These are phyloP conservation scores for Macrophomina phaseolina DNA, from an alignment of 2,329 filamentous ascomycete genomes.

Conservation along the genomic window DNA sequence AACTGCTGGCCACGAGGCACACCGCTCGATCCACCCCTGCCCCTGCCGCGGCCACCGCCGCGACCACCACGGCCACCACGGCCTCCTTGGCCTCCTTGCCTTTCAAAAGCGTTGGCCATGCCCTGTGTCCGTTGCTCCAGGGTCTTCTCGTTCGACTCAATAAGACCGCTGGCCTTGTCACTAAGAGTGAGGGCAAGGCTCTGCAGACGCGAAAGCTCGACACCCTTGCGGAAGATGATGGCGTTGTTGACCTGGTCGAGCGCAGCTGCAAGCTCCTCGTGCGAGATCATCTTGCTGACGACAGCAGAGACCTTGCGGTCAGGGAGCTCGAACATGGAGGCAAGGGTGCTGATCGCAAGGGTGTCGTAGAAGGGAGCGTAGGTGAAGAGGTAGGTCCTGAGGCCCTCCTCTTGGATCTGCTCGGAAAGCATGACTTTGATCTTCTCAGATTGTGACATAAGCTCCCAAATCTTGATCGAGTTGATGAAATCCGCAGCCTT, in stretches of 20 bases:
- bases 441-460: constrained; percentile 89
- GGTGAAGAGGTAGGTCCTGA: constrained; percentile 98
- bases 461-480: constrained; percentile 99
- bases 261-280: constrained; percentile 95
- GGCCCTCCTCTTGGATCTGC: constrained; percentile 98
- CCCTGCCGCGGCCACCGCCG: constrained; percentile 67
- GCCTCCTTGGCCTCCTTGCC: constrained; percentile 79
- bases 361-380: constrained; percentile 99
- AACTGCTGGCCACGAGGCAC: constrained; percentile 76
- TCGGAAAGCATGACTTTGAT: constrained; percentile 97
- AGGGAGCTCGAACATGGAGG: constrained; percentile 93
- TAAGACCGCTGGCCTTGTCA: constrained; percentile 94
- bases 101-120: constrained; percentile 92
- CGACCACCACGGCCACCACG: constrained; percentile 65
- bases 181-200: constrained; percentile 91
- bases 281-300: constrained; percentile 99
- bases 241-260: constrained; percentile 97
- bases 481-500: constrained; percentile 92
- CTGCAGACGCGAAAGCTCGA: constrained; percentile 94
- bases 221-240: constrained; percentile 99
- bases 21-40: constrained; percentile 67
- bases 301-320: constrained; percentile 91
- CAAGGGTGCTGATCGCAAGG: constrained; percentile 81
- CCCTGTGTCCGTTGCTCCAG: constrained; percentile 97
- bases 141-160: constrained; percentile 96